Percentiles rank a stretch among this genome's conserved stretches.
Conservation (phyloP, 169 alveolate genomes). For the Plasmodium cynomolgi region DNA sequence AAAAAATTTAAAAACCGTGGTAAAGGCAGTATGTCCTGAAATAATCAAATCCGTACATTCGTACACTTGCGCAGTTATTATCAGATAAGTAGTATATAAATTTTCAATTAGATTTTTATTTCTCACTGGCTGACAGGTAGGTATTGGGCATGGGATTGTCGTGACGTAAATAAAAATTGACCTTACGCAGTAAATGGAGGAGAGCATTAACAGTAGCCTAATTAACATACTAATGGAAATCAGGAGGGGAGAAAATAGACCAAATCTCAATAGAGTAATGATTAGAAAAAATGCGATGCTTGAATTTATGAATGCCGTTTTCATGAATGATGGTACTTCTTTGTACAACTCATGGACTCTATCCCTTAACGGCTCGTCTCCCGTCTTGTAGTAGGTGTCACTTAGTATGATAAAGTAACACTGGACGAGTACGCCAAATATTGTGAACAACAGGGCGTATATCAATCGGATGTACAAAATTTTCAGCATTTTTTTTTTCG, state of each 20-base stretch:
- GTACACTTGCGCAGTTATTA: constrained; percentile 72
- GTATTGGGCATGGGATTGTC: constrained; percentile 79
- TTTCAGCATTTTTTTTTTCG: constrained; percentile 8
- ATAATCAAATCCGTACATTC: constrained; percentile 84
- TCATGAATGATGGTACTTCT: constrained; percentile 33
- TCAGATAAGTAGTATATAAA: constrained; percentile 39
- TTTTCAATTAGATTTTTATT: constrained; percentile 29
- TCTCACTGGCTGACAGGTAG: constrained; percentile 76
- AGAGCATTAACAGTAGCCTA: constrained; percentile 69
- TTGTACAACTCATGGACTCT: constrained; percentile 76
- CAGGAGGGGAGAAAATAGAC: constrained; percentile 77
- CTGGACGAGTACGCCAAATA: constrained; percentile 50
- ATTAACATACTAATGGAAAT: constrained; percentile 68
- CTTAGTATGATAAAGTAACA: constrained; percentile 61
- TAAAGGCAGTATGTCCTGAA: constrained; percentile 84
- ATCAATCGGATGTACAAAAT: constrained; percentile 44
- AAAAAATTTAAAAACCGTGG: constrained; percentile 73
- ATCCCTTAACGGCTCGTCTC: constrained; percentile 77
- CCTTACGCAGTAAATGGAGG: constrained; percentile 76
- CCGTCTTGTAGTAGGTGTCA: constrained; percentile 59
- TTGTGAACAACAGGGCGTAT: constrained; percentile 27
- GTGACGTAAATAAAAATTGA: constrained; percentile 80
- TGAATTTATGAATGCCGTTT: constrained; percentile 38
- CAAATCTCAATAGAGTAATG: constrained; percentile 56
- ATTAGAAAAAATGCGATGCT: constrained; percentile 37